Base-by-base conservation (phyloP, 2,329 filamentous ascomycete genomes). In the Fusarium albosuccineum region DNA sequence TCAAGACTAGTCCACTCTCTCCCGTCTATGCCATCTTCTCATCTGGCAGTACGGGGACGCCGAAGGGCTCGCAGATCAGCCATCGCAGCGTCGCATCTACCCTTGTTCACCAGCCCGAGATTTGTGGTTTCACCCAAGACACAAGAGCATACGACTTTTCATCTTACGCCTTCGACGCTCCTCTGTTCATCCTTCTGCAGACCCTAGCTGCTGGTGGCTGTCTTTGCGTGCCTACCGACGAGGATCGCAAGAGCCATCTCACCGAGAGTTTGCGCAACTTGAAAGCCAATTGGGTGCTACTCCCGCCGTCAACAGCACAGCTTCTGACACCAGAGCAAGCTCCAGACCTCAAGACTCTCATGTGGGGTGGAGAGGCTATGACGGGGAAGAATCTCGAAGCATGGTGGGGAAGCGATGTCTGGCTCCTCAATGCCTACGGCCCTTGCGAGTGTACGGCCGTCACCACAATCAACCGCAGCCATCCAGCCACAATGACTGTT, bases 21-120 rank as follows among this genome's bases (percentile, higher is more conserved):
- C 13, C 40, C 0, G 27, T 42, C 1, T 76, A 77, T 42, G 81
- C 84, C 62, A 82, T 86, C 64, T 87, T 87, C 71, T 87, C 86
- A 5, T 87, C 85, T 3, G 86, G 86, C n/a, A 86, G 81, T 27
- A 87, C 86, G 0, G 86, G 86, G 5, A 77, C 76, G 13, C 86
- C 86, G 0, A 88, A 88, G 71, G 85, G 84, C n/a, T 81, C 84
- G 9, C 76, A 84, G 8, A 61, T 76, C 10, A 51, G 30, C 2
- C 70, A 70, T 14, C 22, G 17, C 1, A 44, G 34, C n/a, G 36
- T 65, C 8, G 48, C 64, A 0, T 48, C 63, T 1, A 50, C 62
- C 1, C 30, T 62, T 3, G 27, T 29, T 1, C 50, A 70, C 36
- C 55, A 54, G 2, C 17, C 45, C 10, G 10, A 37, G 10, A 17